Evolutionary conservation across 805 yeast species (phyloP).

Genomic region (Nakazawaea wickerhamii): DNA sequence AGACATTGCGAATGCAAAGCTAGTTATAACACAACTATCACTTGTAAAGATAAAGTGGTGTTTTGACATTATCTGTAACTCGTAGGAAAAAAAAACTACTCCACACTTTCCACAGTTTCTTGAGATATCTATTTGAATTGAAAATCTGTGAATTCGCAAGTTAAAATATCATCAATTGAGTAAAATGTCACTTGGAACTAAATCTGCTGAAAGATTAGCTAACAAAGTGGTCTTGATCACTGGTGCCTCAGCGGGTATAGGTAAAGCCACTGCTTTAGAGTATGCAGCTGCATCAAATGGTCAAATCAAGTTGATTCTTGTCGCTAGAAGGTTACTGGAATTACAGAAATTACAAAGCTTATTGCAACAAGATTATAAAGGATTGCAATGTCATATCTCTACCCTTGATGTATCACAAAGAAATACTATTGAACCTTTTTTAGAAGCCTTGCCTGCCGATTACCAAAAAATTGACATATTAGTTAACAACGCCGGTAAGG

Average conservation of each 20-base stretch:
- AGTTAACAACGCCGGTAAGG: conserved; percentile 75
- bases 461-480: conserved; percentile 57
- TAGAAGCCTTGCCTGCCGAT: conserved; percentile 37
- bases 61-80: too few relatives aligned
- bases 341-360: conserved; percentile 33
- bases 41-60: too few relatives aligned
- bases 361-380: conserved; percentile 30
- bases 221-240: conserved; percentile 80
- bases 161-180: too few relatives aligned
- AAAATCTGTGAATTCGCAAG: too few relatives aligned
- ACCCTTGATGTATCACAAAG: conserved; percentile 34
- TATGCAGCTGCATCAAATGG: conserved; percentile 62
- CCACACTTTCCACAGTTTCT: too few relatives aligned
- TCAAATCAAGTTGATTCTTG: conserved; percentile 40
- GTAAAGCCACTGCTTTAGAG: conserved; percentile 85
- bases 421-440: conserved; percentile 43
- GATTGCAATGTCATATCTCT: conserved; percentile 27
- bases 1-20: too few relatives aligned
- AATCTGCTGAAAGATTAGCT: conserved; percentile 75
- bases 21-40: too few relatives aligned
- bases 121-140: too few relatives aligned
- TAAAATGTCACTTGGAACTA: conserved; percentile 59
- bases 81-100: too few relatives aligned
- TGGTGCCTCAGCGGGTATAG: conserved; percentile 98
- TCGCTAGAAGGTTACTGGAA: conserved; percentile 50